A percentile compares a stretch with the other conserved stretches of the same genome.
phyloP scores from a whole-genome alignment of 148 eudicot genomes.

The Pharnaceum exiguum region DNA sequence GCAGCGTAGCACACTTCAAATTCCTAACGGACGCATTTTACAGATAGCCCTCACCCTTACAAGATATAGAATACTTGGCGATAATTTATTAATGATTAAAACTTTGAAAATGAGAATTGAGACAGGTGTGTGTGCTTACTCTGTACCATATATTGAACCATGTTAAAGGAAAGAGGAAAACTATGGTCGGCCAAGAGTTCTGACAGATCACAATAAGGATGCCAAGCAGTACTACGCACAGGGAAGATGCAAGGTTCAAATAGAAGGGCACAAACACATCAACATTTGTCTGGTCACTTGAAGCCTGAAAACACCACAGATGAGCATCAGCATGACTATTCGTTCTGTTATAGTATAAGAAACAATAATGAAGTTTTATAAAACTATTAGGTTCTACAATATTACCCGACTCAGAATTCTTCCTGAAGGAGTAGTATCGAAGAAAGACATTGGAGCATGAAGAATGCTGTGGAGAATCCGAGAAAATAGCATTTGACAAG shows the following conservation, averaged over 20 bases:
- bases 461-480: constrained; percentile 62
- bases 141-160: constrained; percentile 93
- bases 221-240: constrained; percentile 60
- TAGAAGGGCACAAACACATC: constrained; percentile 73
- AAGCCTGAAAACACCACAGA: constrained; percentile 47
- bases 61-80: background rate
- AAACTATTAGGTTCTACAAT: background rate
- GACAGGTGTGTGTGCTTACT: constrained; percentile 34
- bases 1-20: no score
- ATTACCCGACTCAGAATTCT: constrained; percentile 92
- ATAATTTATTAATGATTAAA: no score
- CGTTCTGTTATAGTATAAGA: no score
- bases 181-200: constrained; percentile 83
- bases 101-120: no score
- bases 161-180: constrained; percentile 77
- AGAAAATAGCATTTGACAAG: constrained; percentile 61
- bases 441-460: constrained; percentile 97
- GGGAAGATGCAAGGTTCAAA: constrained; percentile 50
- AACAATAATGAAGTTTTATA: no score
- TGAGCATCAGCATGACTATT: constrained; percentile 6
- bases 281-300: constrained; percentile 79
- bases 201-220: constrained; percentile 88
- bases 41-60: no score
- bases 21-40: no score
- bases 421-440: constrained; percentile 97